A percentile compares a stretch with the other conserved stretches of the same genome.
phyloP scores from a whole-genome alignment of 176 grass and related monocot species.

The Tuctoria greenei region DNA sequence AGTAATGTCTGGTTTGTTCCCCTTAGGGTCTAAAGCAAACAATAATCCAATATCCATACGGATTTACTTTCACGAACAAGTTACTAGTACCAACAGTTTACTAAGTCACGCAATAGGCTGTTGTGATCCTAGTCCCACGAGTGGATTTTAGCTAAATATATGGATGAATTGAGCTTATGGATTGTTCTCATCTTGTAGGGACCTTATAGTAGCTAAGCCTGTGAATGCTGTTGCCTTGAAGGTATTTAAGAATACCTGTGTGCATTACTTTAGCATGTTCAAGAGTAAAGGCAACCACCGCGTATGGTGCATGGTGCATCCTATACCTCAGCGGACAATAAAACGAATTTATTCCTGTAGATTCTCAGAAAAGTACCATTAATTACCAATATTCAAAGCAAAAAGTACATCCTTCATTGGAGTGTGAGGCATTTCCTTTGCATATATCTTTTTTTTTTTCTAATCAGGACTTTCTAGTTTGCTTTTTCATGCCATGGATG shows the following conservation, averaged over 20 bases:
- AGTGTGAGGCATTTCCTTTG: slow-evolving; percentile 11
- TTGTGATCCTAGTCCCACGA: slow-evolving; percentile 20
- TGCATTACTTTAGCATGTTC: slow-evolving; percentile 24
- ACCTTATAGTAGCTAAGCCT: slow-evolving; percentile 17
- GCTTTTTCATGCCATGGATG: neutral
- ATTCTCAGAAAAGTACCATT: slow-evolving; percentile 30
- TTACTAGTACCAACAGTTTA: slow-evolving; percentile 1
- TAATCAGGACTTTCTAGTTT: neutral
- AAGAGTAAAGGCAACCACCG: slow-evolving; percentile 27
- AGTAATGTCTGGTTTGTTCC: slow-evolving; percentile 34
- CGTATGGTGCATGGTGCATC: slow-evolving; percentile 21
- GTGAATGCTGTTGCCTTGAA: slow-evolving; percentile 2
- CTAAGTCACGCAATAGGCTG: slow-evolving; percentile 1
- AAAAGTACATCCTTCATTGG: slow-evolving; percentile 36
- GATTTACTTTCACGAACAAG: slow-evolving; percentile 24
- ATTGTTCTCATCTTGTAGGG: neutral
- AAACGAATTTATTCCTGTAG: slow-evolving; percentile 31
- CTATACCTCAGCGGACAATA: slow-evolving; percentile 38
- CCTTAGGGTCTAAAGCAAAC: neutral
- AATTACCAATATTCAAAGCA: slow-evolving; percentile 33
- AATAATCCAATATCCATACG: neutral
- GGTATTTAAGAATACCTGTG: slow-evolving; percentile 14
- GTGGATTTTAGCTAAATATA: slow-evolving; percentile 25
- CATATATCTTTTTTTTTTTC: neutral
- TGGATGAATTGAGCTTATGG: slow-evolving; percentile 3